A percentile compares a stretch with the other conserved stretches of the same genome.
Evolutionary conservation across 768 basidiomycete species (phyloP).

Genomic region (Mycena albidolilacea): DNA sequence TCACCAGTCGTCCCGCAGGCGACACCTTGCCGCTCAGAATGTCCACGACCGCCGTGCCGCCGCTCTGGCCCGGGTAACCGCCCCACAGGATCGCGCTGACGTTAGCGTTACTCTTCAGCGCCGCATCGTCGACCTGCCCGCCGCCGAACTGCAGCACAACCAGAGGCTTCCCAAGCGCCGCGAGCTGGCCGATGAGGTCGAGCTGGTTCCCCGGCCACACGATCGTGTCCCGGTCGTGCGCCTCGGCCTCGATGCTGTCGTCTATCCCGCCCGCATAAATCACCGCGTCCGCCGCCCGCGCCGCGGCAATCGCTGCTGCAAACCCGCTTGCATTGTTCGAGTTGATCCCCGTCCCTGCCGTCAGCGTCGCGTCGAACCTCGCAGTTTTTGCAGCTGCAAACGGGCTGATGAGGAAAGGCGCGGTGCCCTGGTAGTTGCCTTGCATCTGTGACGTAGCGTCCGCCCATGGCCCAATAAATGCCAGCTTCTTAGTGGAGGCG

Average conservation of each 20-base stretch:
- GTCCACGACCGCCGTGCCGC: slow-evolving; percentile 67
- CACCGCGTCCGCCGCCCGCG: slow-evolving; percentile 63
- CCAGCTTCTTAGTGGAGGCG: slow-evolving; percentile 61
- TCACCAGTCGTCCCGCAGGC: slow-evolving; percentile 68
- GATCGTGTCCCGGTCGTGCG: slow-evolving; percentile 61
- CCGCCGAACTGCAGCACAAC: slow-evolving; percentile 71
- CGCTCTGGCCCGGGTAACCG: slow-evolving; percentile 60
- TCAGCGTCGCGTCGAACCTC: slow-evolving; percentile 62
- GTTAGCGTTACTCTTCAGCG: slow-evolving; percentile 58
- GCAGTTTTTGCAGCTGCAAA: slow-evolving; percentile 62
- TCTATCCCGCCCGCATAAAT: slow-evolving; percentile 72
- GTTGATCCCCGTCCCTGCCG: slow-evolving; percentile 58
- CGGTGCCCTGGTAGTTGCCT: slow-evolving; percentile 69
- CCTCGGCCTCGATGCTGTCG: slow-evolving; percentile 63
- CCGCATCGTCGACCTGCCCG: slow-evolving; percentile 67
- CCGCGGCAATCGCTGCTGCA: slow-evolving; percentile 66
- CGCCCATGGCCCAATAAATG: slow-evolving; percentile 72
- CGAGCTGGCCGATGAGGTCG: slow-evolving; percentile 61
- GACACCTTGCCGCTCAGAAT: slow-evolving; percentile 66
- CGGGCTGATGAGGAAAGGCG: slow-evolving; percentile 71
- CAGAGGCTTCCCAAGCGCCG: slow-evolving; percentile 64
- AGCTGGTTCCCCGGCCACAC: slow-evolving; percentile 72
- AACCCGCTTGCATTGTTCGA: slow-evolving; percentile 60
- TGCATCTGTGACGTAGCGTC: slow-evolving; percentile 71
- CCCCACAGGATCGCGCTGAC: slow-evolving; percentile 69